These are phyloP conservation scores for Globisporangium emineosum DNA, from an alignment of 352 stramenopile species.

Conservation along the genomic window DNA sequence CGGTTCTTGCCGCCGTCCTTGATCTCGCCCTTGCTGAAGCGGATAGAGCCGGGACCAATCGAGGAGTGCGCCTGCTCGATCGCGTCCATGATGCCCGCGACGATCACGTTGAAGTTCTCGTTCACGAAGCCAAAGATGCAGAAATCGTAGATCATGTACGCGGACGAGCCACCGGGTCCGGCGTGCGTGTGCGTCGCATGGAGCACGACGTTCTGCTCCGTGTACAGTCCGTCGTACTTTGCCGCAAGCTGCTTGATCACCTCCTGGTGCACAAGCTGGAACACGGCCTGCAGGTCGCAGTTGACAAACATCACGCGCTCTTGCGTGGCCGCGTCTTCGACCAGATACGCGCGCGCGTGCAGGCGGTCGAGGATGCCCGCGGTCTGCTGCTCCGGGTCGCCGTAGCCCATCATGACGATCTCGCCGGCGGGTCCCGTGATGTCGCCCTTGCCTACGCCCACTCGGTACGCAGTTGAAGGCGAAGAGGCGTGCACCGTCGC, in stretches of 20 bases:
- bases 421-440: slow-evolving; percentile 57
- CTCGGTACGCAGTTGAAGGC: slow-evolving; percentile 24
- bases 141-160: slow-evolving; percentile 73
- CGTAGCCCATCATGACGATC: slow-evolving; percentile 71
- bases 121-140: slow-evolving; percentile 40
- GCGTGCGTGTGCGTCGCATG: slow-evolving; percentile 83
- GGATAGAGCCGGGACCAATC: slow-evolving; percentile 38
- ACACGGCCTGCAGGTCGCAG: slow-evolving; percentile 41
- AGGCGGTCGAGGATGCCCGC: slow-evolving; percentile 58
- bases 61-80: slow-evolving; percentile 57
- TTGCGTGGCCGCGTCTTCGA: slow-evolving; percentile 34
- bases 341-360: slow-evolving; percentile 58
- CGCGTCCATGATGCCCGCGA: slow-evolving; percentile 59
- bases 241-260: slow-evolving; percentile 30
- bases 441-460: slow-evolving; percentile 56
- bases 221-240: slow-evolving; percentile 42
- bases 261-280: slow-evolving; percentile 54
- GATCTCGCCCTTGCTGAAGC: slow-evolving; percentile 28
- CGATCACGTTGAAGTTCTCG: slow-evolving; percentile 65
- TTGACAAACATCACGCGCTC: slow-evolving; percentile 42
- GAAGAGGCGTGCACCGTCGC: background rate
- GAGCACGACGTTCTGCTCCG: slow-evolving; percentile 65
- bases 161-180: slow-evolving; percentile 61
- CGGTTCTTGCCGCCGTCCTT: slow-evolving; percentile 57
- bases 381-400: slow-evolving; percentile 38